Evolutionary conservation across 2,329 filamentous ascomycete species (phyloP), one percentile per base, ranked within the genome.

Genomic region (Beauveria sp.): DNA sequence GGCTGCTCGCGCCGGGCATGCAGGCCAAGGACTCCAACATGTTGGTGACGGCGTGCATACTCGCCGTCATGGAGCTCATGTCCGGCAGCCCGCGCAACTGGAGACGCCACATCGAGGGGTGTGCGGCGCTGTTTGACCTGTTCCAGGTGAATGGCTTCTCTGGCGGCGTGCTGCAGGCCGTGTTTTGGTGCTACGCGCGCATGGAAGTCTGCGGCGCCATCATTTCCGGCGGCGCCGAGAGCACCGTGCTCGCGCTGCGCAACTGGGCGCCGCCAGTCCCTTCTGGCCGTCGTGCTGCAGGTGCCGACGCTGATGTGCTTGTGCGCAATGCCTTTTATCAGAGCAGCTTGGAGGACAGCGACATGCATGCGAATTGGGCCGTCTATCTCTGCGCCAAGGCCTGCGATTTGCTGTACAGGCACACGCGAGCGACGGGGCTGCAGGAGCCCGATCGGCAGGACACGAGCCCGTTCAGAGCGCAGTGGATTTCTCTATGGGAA

Each of bases 151-250:
- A 80, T 43, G 82, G 82, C 0, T 72, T 72, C 62, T 71, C 70
- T 3, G 71, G 70, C 12, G 71, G 71, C n/a, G 75, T 81, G 3
- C 74, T 75, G 6, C 79, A 82, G 65, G 81, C 81, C 0, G 72
- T 84, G 0, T 85, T 84, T 64, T 85, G 81, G 81, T 83, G 80
- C 65, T 84, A 82, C 66, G 81, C 79, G 0, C 74, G 82, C 49
- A 84, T 84, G 80, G 81, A 84, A 66, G 66, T 83, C 3, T 84
- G 81, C 62, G 80, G 79, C 42, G 79, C 77, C 0, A 75, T 84
- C 3, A 82, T 84, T 30, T 81, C 80, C 0, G 74, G 75, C 43
- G 78, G 78, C 0, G 78, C 77, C 0, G 75, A 80, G 49, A 77
- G 74, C 20, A 78, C 79, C 0, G 75, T 83, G 3, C 74, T 83